Evolutionary conservation across 805 yeast genomes (phyloP).

Genomic region (Hanseniaspora thailandica): DNA sequence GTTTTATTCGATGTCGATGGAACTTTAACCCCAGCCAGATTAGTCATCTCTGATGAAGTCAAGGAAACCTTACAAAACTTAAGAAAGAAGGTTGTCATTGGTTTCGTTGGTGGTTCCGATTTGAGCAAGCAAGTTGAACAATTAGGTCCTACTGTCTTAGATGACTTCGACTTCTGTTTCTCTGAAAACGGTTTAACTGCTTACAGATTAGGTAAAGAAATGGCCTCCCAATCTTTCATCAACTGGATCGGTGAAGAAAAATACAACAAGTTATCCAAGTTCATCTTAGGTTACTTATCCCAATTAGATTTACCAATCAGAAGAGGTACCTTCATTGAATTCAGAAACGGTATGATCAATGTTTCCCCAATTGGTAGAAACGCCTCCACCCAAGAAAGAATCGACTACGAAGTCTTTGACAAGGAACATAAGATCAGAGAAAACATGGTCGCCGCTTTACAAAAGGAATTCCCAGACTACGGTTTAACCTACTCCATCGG

Average conservation of each 20-base stretch:
- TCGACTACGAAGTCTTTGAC: conserved; percentile 81
- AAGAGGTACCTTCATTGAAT: conserved; percentile 97
- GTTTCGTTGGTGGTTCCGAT: conserved; percentile 97
- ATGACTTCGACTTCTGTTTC: conserved; percentile 88
- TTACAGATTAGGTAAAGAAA: conserved; percentile 75
- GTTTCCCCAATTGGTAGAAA: conserved; percentile 98
- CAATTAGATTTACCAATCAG: conserved; percentile 85
- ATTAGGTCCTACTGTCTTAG: conserved; percentile 66
- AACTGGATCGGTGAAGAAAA: conserved; percentile 90
- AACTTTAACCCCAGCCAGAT: conserved; percentile 95
- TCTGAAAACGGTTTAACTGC: conserved; percentile 98
- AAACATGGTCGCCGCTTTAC: conserved; percentile 73
- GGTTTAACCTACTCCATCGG: conserved; percentile 94
- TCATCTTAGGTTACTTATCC: conserved; percentile 72
- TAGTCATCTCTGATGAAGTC: conserved; percentile 65
- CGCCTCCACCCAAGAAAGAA: conserved; percentile 87
- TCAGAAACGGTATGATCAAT: conserved; percentile 98
- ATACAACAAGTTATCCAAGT: conserved; percentile 79
- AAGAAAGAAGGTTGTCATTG: conserved; percentile 86
- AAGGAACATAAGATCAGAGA: conserved; percentile 69
- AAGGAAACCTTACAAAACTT: conserved; percentile 54
- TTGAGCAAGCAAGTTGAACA: conserved; percentile 91
- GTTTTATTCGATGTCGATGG: conserved; percentile 97
- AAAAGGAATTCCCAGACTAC: conserved; percentile 67
- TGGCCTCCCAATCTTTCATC: conserved; percentile 89